These are phyloP conservation scores for Neurospora terricola DNA, from an alignment of 495 filamentous ascomycete species.

Conservation along the genomic window DNA sequence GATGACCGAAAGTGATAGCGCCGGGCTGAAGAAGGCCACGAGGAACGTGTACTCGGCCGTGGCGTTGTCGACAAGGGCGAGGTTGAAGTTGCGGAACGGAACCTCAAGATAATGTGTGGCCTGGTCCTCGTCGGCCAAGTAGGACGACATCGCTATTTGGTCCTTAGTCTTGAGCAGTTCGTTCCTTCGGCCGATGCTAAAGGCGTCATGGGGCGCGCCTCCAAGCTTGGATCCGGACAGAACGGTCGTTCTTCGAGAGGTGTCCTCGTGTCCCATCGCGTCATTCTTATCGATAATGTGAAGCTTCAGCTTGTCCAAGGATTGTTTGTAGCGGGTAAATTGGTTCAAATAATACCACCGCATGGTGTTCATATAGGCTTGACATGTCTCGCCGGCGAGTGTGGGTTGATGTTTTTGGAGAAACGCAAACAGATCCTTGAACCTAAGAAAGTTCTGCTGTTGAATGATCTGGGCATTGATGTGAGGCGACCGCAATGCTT, in stretches of 20 bases:
- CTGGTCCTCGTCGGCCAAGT: constrained; percentile 81
- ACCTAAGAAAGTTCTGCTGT: constrained; percentile 75
- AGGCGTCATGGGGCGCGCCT: constrained; percentile 71
- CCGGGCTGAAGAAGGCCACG: constrained; percentile 71
- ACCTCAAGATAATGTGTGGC: constrained; percentile 76
- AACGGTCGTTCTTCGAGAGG: constrained; percentile 45
- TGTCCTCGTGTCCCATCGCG: constrained; percentile 70
- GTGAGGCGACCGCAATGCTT: constrained; percentile 81
- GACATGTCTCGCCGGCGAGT: constrained; percentile 76
- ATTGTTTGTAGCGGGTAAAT: constrained; percentile 77
- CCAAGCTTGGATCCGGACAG: constrained; percentile 36
- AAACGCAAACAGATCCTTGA: constrained; percentile 80
- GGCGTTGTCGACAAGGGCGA: constrained; percentile 86
- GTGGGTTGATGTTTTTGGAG: constrained; percentile 65
- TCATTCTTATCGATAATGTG: constrained; percentile 77
- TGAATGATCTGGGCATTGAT: constrained; percentile 96
- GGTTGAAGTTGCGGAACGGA: constrained; percentile 87
- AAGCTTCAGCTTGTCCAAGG: constrained; percentile 75
- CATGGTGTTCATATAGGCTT: constrained; percentile 98
- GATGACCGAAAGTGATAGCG: constrained; percentile 46
- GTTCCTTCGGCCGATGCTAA: constrained; percentile 73
- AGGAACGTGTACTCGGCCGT: constrained; percentile 94
- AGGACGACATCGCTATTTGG: constrained; percentile 64
- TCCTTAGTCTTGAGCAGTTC: constrained; percentile 65
- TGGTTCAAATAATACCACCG: constrained; percentile 93